These are phyloP conservation scores for Globisporangium echinulatum DNA, from an alignment of 352 stramenopile species.

Conservation along the genomic window DNA sequence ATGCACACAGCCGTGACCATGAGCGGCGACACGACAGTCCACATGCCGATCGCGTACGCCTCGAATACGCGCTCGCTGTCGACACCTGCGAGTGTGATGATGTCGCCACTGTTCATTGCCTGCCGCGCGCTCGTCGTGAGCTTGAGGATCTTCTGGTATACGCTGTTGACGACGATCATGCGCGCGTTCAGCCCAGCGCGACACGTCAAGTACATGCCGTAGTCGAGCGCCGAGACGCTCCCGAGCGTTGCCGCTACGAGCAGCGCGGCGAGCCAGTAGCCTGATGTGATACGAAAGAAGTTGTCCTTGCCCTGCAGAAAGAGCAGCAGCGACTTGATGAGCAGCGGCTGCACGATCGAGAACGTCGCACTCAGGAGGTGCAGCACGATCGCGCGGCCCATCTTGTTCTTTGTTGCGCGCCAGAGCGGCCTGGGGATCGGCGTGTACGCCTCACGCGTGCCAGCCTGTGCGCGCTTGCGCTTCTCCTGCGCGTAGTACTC, in stretches of 20 bases:
- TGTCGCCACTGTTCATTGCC: constrained; percentile 43
- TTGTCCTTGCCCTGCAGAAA: constrained; percentile 15
- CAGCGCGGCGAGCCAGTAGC: constrained; percentile 12
- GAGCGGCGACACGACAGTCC: constrained; percentile 23
- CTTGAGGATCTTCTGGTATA: constrained; percentile 49
- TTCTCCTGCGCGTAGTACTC: constrained; percentile 5
- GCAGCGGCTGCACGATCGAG: constrained; percentile 23
- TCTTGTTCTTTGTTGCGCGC: constrained; percentile 21
- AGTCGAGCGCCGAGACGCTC: constrained; percentile 32
- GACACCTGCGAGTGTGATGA: constrained; percentile 47
- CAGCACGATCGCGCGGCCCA: constrained; percentile 20
- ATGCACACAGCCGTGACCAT: constrained; percentile 20
- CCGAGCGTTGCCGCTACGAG: constrained; percentile 9
- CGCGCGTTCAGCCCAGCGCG: constrained; percentile 38
- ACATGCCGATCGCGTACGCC: constrained; percentile 36
- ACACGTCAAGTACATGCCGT: constrained; percentile 34
- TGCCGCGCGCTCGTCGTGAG: constrained; percentile 36
- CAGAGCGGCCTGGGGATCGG: constrained; percentile 16
- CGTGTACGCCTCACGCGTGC: constrained; percentile 1
- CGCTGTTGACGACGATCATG: constrained; percentile 13
- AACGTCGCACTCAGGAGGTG: constrained; percentile 18
- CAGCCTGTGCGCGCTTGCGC: not conserved
- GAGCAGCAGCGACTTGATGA: constrained; percentile 28
- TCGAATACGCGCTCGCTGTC: constrained; percentile 51
- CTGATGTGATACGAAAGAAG: constrained; percentile 18